Conservation (phyloP, 2,329 filamentous ascomycete species). For the Penicillium brevicompactum region DNA sequence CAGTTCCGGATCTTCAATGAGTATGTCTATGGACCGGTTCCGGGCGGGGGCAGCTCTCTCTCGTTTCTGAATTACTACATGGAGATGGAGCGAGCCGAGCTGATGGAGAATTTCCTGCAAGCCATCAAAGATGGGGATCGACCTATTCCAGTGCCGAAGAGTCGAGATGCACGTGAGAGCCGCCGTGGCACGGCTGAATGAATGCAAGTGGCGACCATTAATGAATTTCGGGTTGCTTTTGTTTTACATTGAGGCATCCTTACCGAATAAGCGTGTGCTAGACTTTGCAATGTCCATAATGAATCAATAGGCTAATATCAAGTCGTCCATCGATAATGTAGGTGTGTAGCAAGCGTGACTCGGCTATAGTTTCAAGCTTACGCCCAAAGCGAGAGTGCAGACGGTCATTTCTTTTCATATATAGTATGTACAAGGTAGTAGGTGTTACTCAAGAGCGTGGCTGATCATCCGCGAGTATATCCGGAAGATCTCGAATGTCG, state of each 20-base stretch:
- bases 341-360: too few relatives aligned
- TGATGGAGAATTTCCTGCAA: background rate
- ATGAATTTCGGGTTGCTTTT: too few relatives aligned
- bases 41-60: background rate
- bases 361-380: too few relatives aligned
- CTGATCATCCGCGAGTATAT: constrained; percentile 50
- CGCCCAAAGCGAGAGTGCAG: background rate
- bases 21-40: background rate
- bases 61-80: background rate
- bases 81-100: background rate
- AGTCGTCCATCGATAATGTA: too few relatives aligned
- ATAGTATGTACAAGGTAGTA: constrained; percentile 5
- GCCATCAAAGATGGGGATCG: background rate
- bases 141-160: too few relatives aligned
- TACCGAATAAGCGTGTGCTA: too few relatives aligned
- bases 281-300: too few relatives aligned
- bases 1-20: background rate
- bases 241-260: too few relatives aligned
- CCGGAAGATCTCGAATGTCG: constrained; percentile 59
- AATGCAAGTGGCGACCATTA: too few relatives aligned
- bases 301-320: too few relatives aligned
- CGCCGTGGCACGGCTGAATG: too few relatives aligned
- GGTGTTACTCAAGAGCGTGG: constrained; percentile 9
- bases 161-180: too few relatives aligned
- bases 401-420: constrained; percentile 3